Base-by-base conservation (phyloP, 371 early-diverging fungal genomes). In the Mortierella polycephala region DNA sequence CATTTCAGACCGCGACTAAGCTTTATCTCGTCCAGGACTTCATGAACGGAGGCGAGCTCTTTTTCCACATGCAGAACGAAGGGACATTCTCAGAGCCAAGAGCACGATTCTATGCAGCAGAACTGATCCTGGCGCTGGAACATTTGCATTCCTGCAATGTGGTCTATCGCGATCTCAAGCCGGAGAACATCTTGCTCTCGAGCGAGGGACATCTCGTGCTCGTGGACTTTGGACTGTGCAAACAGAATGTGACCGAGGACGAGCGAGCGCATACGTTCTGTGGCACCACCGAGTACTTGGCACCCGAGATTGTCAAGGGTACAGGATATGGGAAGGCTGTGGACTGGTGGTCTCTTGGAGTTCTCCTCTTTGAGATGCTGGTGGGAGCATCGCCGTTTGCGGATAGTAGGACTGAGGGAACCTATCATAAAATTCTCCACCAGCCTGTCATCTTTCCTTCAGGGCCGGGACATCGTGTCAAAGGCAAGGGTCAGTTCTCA, bases 341-440 rank as follows among this genome's bases (percentile, higher is more conserved):
- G 4, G 96, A 95, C 82, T 92, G 94, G 90, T 95, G 94, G 92
- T 87, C 91, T 3, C 81, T 93, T 30, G 96, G 93, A n/a, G 88
- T 93, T 39, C 71, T 93, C 42, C 63, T 94, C 20, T 94, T 91
- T 71, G 93, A 94, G 80, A 86, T 94, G 82, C 73, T 90, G 20
- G 82, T 84, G 14, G 92, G 92, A 13, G 68, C 83, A 6, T 88
- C 92, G 6, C 92, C 92, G 1, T 92, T 90, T 83, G 89, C 86
- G 39, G 83, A 83, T 39, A 75, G 81, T 16, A 85, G 88, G 56
- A 81, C 81, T 6, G 71, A 69, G 39, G 81, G 79, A 0, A 85
- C 89, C 47, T 90, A 87, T 74, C 84, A 88, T 66, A 87, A 87
- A 75, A 92, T 90, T 64, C 80, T 87, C 45, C 73, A 83, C 46